A percentile compares a stretch with the other conserved stretches of the same genome.
These are phyloP conservation scores for Hygrophila difformis DNA, from an alignment of 257 asterid genomes.

Conservation along the genomic window DNA sequence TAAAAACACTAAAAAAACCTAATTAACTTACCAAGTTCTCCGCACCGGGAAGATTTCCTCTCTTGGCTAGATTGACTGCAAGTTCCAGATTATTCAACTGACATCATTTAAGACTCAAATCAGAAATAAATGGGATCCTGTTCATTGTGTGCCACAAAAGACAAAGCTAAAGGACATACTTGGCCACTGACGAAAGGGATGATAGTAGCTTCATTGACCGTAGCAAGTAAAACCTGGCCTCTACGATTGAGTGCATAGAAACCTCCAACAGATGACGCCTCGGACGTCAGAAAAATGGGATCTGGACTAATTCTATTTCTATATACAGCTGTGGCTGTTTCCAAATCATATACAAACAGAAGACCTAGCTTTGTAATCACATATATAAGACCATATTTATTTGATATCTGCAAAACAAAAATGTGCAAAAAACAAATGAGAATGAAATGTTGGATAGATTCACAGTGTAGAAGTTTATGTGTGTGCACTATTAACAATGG, in stretches of 20 bases:
- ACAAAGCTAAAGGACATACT: slow-evolving; percentile 32
- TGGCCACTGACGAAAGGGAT: slow-evolving; percentile 97
- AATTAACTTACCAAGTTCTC: slow-evolving; percentile 78
- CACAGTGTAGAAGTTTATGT: neutral
- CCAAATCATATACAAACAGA: slow-evolving; percentile 95
- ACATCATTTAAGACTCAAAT: slow-evolving; percentile 10
- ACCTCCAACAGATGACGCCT: slow-evolving; percentile 92
- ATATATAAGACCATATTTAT: slow-evolving; percentile 79
- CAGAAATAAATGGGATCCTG: neutral
- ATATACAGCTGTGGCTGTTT: slow-evolving; percentile 90
- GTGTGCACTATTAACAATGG: neutral
- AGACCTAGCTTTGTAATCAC: slow-evolving; percentile 99
- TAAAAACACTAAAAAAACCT: slow-evolving; percentile 9
- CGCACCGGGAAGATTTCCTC: slow-evolving; percentile 99
- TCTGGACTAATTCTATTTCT: slow-evolving; percentile 99
- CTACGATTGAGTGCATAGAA: slow-evolving; percentile 93
- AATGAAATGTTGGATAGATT: neutral
- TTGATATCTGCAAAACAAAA: slow-evolving; percentile 65
- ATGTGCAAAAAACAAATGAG: neutral
- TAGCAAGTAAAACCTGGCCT: slow-evolving; percentile 95
- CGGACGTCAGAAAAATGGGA: slow-evolving; percentile 90
- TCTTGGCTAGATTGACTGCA: slow-evolving; percentile 96
- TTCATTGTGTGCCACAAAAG: neutral
- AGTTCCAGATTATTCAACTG: slow-evolving; percentile 99
- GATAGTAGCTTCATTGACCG: slow-evolving; percentile 87